A percentile compares a stretch with the other conserved stretches of the same genome.
These are phyloP conservation scores for Boletus sp. DNA, from an alignment of 768 basidiomycete species.

Conservation along the genomic window DNA sequence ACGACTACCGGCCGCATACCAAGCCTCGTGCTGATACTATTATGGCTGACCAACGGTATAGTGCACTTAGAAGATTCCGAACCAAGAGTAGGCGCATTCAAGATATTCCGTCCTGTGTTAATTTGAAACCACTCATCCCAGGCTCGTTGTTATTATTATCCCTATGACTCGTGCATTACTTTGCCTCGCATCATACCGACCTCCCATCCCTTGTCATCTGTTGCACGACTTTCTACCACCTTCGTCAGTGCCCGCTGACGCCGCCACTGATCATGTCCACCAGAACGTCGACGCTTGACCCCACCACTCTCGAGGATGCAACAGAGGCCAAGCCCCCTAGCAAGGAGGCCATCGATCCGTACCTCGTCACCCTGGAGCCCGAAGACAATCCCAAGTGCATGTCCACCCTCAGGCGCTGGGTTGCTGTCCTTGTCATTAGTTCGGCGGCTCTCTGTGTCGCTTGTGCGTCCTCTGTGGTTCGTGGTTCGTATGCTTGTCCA, in stretches of 20 bases:
- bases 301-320: conserved; percentile 7
- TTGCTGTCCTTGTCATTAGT: conserved; percentile 46
- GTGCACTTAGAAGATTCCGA: not conserved
- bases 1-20: no score
- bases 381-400: conserved; percentile 44
- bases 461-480: conserved; percentile 55
- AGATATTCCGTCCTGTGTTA: not conserved
- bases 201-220: not conserved
- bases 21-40: no score
- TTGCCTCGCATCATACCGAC: not conserved
- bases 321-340: not conserved
- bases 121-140: not conserved
- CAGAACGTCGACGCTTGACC: conserved; percentile 4
- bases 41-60: not conserved
- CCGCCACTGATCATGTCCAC: conserved; percentile 1
- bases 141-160: conserved; percentile 8
- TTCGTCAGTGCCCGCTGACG: not conserved
- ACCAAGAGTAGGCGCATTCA: not conserved
- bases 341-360: conserved; percentile 9
- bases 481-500: conserved; percentile 19
- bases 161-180: not conserved
- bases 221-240: not conserved
- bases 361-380: conserved; percentile 38
- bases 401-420: conserved; percentile 45
- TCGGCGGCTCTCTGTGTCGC: conserved; percentile 50